Evolutionary conservation across 495 filamentous ascomycete species (phyloP).

Genomic region (Annulohypoxylon bovei): DNA sequence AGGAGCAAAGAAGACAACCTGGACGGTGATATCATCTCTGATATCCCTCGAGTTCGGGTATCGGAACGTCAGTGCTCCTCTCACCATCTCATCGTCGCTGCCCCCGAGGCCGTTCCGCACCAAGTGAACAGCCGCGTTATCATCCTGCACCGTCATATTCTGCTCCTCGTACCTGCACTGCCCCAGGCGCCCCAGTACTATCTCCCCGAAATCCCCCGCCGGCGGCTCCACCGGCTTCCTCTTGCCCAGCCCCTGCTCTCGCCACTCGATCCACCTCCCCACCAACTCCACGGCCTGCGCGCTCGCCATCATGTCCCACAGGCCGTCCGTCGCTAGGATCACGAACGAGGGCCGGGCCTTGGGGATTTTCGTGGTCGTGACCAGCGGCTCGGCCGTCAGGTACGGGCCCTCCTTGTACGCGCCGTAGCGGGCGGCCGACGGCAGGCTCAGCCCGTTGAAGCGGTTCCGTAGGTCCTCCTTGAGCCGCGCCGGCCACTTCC

Average conservation of each 20-base stretch:
- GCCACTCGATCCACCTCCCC: constrained; percentile 62
- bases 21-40: constrained; percentile 69
- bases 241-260: constrained; percentile 12
- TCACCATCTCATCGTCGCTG: constrained; percentile 64
- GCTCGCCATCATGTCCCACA: constrained; percentile 70
- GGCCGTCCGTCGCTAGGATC: constrained; percentile 71
- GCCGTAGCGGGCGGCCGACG: constrained; percentile 51
- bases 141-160: constrained; percentile 58
- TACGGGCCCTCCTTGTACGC: constrained; percentile 67
- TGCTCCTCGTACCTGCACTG: constrained; percentile 38
- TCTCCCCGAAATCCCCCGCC: constrained; percentile 24
- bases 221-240: constrained; percentile 27
- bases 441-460: constrained; percentile 58
- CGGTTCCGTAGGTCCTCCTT: constrained; percentile 52
- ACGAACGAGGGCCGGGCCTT: constrained; percentile 60
- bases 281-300: constrained; percentile 69
- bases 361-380: constrained; percentile 65
- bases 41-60: constrained; percentile 60
- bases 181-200: constrained; percentile 37
- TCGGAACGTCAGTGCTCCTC: constrained; percentile 59
- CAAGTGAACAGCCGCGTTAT: constrained; percentile 71
- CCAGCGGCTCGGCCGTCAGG: constrained; percentile 70
- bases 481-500: constrained; percentile 67
- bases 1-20: constrained; percentile 68
- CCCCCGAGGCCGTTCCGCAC: constrained; percentile 71